phyloP scores from a whole-genome alignment of 805 yeast species.

The Starmerella vaccinii region DNA sequence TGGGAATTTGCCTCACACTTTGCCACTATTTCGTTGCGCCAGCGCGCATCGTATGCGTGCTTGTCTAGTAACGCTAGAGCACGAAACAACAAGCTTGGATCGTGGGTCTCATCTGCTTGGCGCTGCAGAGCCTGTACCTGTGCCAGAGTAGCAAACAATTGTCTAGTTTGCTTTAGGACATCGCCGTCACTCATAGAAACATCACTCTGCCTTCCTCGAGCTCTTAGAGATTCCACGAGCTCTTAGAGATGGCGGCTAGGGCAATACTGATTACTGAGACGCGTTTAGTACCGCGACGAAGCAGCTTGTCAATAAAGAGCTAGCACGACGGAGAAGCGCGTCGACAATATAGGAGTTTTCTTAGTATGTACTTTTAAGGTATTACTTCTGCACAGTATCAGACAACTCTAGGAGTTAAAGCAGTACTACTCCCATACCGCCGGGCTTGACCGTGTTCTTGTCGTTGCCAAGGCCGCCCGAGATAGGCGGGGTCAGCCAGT shows the following conservation, averaged over 20 bases:
- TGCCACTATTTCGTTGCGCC: slow-evolving; percentile 7
- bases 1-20: background rate
- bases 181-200: background rate
- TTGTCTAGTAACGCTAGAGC: slow-evolving; percentile 5
- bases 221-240: too few species aligned
- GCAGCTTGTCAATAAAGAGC: too few species aligned
- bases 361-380: background rate
- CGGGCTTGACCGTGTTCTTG: slow-evolving; percentile 45
- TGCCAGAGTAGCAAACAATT: background rate
- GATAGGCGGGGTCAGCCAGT: slow-evolving; percentile 72
- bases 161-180: background rate
- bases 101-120: background rate
- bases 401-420: too few species aligned
- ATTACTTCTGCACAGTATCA: too few species aligned
- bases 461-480: slow-evolving; percentile 63
- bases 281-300: too few species aligned
- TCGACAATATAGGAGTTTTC: too few species aligned
- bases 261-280: background rate
- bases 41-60: slow-evolving; percentile 3
- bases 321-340: too few species aligned
- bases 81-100: background rate
- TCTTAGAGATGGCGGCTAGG: background rate
- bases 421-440: slow-evolving; percentile 85
- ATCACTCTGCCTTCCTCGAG: too few species aligned
- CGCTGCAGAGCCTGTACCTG: background rate